Percentiles rank a stretch among this genome's conserved stretches.
Conservation (phyloP, 164 flowering plant genomes). For the Warburgia ugandensis region DNA sequence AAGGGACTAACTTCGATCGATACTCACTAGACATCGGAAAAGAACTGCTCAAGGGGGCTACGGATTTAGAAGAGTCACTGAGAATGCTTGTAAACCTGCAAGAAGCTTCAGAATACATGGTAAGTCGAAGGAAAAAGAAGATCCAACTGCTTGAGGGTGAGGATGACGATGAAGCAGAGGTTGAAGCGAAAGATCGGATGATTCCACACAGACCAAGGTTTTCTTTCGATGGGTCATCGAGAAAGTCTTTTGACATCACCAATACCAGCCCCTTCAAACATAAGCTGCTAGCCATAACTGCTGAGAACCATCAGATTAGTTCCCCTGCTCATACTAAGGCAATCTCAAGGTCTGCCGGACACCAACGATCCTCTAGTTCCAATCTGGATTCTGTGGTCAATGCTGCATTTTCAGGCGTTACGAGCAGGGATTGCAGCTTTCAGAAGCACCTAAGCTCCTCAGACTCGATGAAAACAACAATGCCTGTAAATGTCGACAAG, state of each 20-base stretch:
- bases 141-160: conserved; percentile 57
- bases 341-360: conserved; percentile 21
- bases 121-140: conserved; percentile 32
- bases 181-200: conserved; percentile 17
- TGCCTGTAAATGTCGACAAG: background rate
- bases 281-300: conserved; percentile 18
- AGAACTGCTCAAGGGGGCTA: conserved; percentile 70
- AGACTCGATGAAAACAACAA: background rate
- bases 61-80: conserved; percentile 72
- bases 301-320: conserved; percentile 14
- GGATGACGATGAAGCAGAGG: conserved; percentile 37
- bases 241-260: conserved; percentile 19
- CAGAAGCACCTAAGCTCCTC: conserved; percentile 20
- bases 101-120: conserved; percentile 56
- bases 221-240: conserved; percentile 57
- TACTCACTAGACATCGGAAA: conserved; percentile 62
- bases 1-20: conserved; percentile 37
- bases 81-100: conserved; percentile 67
- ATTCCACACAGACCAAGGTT: conserved; percentile 43
- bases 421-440: background rate
- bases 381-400: conserved; percentile 14
- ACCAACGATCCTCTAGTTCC: conserved; percentile 36
- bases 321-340: conserved; percentile 12
- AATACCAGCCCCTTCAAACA: conserved; percentile 19
- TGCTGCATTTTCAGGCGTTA: conserved; percentile 16